Evolutionary conservation across 352 stramenopile genomes (phyloP), one percentile per base, ranked within the genome.

Genomic region (Nothophytophthora sp.): DNA sequence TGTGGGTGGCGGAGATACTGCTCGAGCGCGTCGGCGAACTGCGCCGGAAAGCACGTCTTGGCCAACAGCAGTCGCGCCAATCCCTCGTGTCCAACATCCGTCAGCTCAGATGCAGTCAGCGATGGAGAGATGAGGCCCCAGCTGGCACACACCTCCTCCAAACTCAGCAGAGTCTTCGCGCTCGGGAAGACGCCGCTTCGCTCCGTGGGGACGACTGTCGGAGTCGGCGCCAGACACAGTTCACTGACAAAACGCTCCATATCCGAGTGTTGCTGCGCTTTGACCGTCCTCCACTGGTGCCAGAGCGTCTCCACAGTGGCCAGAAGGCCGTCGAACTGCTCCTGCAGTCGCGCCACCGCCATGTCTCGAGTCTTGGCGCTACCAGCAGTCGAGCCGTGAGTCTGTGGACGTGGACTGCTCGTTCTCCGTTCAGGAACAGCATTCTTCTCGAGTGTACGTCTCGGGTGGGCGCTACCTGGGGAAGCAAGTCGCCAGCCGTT

Each of bases 251-350:
- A 23, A 15, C 25, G 49, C 8, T 63, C 43, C 0, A 71, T 5
- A 5, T 79, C 60, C 4, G 28, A 20, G 13, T 61, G 52, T 3
- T 62, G 30, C 4, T 61, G 49, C 13, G 62, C 27, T 43, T 66
- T 67, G 1, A 38, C 54, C 2, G 66, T 59, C n/a, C 66, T 79
- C 71, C 71, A 84, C 25, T 81, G 57, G 20, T 61, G 57, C 76
- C 76, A 88, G 2, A 76, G n/a, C 18, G 48, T 59, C 16, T 84
- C 72, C 0, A 60, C 56, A 0, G 49, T 20, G 3, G 18, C 48
- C 25, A 58, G 44, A 19, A 67, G 52, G 16, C 18, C 47, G 7
- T 67, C 51, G 4, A 58, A 5, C 3, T 28, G 34, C 19, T 40
- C 32, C 35, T 67, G 45, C 15, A 67, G 27, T 11, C 45, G 13